phyloP scores from a whole-genome alignment of 257 asterid genomes.

The Haberlea rhodopensis region DNA sequence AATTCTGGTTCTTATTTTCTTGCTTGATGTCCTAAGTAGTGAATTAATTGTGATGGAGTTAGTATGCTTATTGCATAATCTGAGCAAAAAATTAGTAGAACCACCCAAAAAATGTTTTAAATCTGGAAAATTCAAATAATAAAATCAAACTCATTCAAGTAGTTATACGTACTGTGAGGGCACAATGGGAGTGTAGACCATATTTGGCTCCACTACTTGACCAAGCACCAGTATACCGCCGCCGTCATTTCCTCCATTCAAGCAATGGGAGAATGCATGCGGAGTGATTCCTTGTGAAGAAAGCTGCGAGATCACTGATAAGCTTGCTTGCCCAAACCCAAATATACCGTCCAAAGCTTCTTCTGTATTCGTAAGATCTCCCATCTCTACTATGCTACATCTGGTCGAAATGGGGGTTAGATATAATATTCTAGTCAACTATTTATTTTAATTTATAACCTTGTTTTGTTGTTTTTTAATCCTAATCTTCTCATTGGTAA shows the following conservation, averaged over 20 bases:
- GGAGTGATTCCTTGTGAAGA: conserved; percentile 79
- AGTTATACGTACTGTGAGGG: conserved; percentile 73
- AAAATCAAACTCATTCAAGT: too few relatives aligned
- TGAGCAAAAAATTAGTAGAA: too few relatives aligned
- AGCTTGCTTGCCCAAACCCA: conserved; percentile 94
- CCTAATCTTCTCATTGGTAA: too few relatives aligned
- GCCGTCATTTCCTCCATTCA: conserved; percentile 66
- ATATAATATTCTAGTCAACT: too few relatives aligned
- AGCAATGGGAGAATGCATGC: conserved; percentile 81
- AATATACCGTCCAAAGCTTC: conserved; percentile 98
- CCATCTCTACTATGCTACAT: conserved; percentile 88
- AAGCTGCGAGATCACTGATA: conserved; percentile 88
- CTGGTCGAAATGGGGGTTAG: too few relatives aligned
- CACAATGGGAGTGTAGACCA: conserved; percentile 88
- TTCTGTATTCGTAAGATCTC: conserved; percentile 86
- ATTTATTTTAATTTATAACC: too few relatives aligned
- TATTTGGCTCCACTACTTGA: conserved; percentile 76
- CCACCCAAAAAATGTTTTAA: conserved; percentile 2
- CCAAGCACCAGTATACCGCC: conserved; percentile 95
- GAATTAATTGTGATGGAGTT: too few relatives aligned
- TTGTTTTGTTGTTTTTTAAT: too few relatives aligned
- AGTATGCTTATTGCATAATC: too few relatives aligned
- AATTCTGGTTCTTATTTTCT: too few relatives aligned
- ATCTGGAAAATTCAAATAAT: too few relatives aligned
- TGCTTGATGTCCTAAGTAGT: too few relatives aligned